These are phyloP conservation scores for Lagerstroemia speciosa DNA, from an alignment of 345 rosid species.

Conservation along the genomic window DNA sequence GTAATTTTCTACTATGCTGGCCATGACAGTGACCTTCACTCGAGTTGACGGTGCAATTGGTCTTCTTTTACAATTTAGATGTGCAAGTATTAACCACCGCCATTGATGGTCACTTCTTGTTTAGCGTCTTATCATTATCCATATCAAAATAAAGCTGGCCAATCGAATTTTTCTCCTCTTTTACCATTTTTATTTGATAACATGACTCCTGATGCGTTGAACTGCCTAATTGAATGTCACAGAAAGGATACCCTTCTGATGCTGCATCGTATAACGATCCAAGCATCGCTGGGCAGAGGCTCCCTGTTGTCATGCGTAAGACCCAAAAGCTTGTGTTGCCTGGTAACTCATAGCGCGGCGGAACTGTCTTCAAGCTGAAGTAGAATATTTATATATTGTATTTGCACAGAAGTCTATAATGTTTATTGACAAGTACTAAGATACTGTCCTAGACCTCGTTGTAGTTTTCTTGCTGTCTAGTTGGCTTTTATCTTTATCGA, in stretches of 20 bases:
- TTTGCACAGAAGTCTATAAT: slow-evolving; percentile 1
- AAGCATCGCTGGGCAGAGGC: slow-evolving; percentile 73
- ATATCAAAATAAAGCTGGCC: not conserved
- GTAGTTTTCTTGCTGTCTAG: not conserved
- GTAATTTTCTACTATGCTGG: not conserved
- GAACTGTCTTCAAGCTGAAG: slow-evolving; percentile 9
- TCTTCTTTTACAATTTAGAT: not conserved
- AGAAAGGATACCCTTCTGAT: slow-evolving; percentile 84
- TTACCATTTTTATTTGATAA: not conserved
- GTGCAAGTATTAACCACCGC: not conserved
- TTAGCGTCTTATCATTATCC: not conserved
- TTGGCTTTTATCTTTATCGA: not conserved
- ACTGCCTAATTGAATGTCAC: slow-evolving; percentile 27
- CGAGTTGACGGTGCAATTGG: not conserved
- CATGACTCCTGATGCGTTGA: slow-evolving; percentile 6
- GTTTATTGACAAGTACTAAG: not conserved
- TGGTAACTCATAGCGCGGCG: slow-evolving; percentile 24
- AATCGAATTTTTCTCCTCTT: not conserved
- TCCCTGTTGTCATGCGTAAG: slow-evolving; percentile 61
- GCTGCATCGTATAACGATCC: slow-evolving; percentile 79
- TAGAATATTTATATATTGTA: slow-evolving; percentile 3
- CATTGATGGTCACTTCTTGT: not conserved
- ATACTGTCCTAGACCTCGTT: not conserved
- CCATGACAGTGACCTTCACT: not conserved
- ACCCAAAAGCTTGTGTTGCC: slow-evolving; percentile 64